Evolutionary conservation across 176 grass and related monocot species (phyloP).

Genomic region (Oryza australiensis): DNA sequence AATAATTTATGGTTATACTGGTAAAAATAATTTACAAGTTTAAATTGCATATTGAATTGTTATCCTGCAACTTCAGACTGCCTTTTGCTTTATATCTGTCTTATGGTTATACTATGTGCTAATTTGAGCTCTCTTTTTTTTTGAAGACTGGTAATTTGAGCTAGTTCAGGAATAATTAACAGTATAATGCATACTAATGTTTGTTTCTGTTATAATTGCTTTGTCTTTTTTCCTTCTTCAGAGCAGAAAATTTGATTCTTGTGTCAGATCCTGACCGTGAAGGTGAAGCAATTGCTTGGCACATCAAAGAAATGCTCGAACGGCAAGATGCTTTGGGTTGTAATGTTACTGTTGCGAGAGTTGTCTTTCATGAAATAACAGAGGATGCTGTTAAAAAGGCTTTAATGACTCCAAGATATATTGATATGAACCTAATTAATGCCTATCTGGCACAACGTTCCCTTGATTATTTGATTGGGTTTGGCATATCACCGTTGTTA

Average conservation of each 20-base stretch:
- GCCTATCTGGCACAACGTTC: conserved; percentile 91
- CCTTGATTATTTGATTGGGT: conserved; percentile 97
- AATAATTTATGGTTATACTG: too few species aligned
- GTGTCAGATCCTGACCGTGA: conserved; percentile 99
- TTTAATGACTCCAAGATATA: conserved; percentile 64
- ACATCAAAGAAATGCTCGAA: conserved; percentile 94
- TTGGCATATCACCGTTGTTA: conserved; percentile 86
- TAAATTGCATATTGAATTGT: too few species aligned
- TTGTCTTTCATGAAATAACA: conserved; percentile 96
- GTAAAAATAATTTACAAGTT: too few species aligned
- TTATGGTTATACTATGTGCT: neutral
- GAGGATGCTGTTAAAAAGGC: conserved; percentile 69
- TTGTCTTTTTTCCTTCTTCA: conserved; percentile 33
- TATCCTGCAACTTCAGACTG: neutral
- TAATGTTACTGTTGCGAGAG: conserved; percentile 70
- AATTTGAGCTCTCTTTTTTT: too few species aligned
- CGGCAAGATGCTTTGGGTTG: conserved; percentile 73
- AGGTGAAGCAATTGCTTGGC: conserved; percentile 97
- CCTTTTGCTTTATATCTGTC: neutral
- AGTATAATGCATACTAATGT: neutral
- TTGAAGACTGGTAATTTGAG: too few species aligned
- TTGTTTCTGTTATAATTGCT: neutral
- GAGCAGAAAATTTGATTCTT: conserved; percentile 93
- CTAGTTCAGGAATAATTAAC: too few species aligned
- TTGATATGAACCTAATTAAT: conserved; percentile 95